phyloP scores from a whole-genome alignment of 192 early-diverging fungal genomes.

The Coemansia sp. region DNA sequence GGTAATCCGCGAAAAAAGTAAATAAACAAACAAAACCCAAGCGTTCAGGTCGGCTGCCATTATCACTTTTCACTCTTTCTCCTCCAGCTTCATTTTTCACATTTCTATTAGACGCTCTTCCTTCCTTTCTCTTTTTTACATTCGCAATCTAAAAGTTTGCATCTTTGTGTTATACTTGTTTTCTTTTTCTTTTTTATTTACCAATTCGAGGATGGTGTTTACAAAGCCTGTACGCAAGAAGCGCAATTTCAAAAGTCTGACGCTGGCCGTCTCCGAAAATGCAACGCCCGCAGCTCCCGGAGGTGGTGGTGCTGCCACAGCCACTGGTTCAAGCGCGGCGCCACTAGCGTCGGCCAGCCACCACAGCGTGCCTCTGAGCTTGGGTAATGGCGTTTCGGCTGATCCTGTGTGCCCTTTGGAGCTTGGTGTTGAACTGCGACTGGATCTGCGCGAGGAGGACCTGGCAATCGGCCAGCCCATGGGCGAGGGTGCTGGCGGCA shows the following conservation, averaged over 20 bases:
- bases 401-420: conserved; percentile 54
- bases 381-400: conserved; percentile 7
- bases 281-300: conserved; percentile 15
- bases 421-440: conserved; percentile 68
- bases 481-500: conserved; percentile 92
- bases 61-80: background rate
- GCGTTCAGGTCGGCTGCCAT: background rate
- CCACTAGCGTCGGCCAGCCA: conserved; percentile 9
- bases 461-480: conserved; percentile 74
- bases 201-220: conserved; percentile 27
- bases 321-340: background rate
- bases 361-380: conserved; percentile 19
- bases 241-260: conserved; percentile 55
- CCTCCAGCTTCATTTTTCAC: background rate
- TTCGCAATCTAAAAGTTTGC: conserved; percentile 3
- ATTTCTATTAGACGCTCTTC: conserved; percentile 3
- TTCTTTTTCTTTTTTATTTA: background rate
- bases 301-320: conserved; percentile 13
- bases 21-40: conserved; percentile 1
- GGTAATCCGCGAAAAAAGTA: background rate
- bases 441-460: conserved; percentile 81
- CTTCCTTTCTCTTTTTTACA: background rate
- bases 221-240: conserved; percentile 52
- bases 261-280: conserved; percentile 35
- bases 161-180: conserved; percentile 2